Conservation (phyloP, 2,329 filamentous ascomycete genomes). For the Laburnicola sp. region DNA sequence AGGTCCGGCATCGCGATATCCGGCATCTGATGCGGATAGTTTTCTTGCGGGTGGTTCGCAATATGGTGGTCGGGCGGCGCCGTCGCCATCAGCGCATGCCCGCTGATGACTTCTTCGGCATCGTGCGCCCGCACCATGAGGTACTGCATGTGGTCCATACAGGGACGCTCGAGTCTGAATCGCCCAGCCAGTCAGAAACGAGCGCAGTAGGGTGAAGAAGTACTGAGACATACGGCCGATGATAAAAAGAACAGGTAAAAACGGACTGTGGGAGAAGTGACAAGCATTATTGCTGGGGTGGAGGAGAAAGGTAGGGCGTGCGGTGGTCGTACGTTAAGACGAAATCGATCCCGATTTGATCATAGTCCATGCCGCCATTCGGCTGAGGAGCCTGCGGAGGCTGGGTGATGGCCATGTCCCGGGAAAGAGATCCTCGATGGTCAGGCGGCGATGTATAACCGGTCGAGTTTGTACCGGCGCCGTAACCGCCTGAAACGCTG, state of each 20-base stretch:
- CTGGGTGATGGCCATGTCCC: constrained; percentile 27
- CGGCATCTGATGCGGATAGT: constrained; percentile 73
- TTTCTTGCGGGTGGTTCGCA: constrained; percentile 56
- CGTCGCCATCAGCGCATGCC: constrained; percentile 90
- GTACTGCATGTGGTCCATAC: constrained; percentile 87
- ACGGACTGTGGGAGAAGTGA: constrained; percentile 16
- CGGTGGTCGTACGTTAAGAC: constrained; percentile 79
- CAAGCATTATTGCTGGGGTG: constrained; percentile 43
- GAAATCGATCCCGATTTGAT: constrained; percentile 86
- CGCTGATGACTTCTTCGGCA: constrained; percentile 64
- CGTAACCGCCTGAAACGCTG: constrained; percentile 67
- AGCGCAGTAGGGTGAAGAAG: constrained; percentile 22
- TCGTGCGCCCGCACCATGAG: constrained; percentile 64
- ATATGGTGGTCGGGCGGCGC: constrained; percentile 75
- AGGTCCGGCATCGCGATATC: constrained; percentile 74
- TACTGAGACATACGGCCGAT: constrained; percentile 29
- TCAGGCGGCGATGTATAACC: constrained; percentile 52
- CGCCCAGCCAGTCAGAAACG: constrained; percentile 35
- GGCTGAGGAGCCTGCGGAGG: constrained; percentile 29
- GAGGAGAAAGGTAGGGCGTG: constrained; percentile 60
- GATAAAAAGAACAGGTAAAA: constrained; percentile 20
- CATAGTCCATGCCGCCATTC: constrained; percentile 65
- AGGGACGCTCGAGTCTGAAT: constrained; percentile 78
- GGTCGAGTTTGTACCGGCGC: constrained; percentile 49
- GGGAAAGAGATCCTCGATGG: constrained; percentile 35